These are phyloP conservation scores for Polytolypa hystricis DNA, from an alignment of 2,329 filamentous ascomycete genomes.

Conservation along the genomic window DNA sequence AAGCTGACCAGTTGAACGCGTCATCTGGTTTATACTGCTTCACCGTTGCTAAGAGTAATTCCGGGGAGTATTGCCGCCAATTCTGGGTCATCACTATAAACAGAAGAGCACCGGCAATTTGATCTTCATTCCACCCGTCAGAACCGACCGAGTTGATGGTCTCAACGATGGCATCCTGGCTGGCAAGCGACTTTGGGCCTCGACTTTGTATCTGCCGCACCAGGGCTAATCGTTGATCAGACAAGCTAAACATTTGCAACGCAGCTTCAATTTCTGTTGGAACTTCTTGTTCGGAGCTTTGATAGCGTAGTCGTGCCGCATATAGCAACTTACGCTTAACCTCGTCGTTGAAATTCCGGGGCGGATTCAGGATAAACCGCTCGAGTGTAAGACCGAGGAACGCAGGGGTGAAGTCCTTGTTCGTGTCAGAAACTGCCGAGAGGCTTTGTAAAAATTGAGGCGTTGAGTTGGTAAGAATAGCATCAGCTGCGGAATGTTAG, in stretches of 20 bases:
- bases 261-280: constrained; percentile 33
- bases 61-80: constrained; percentile 55
- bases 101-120: constrained; percentile 70
- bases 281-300: constrained; percentile 37
- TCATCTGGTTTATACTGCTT: constrained; percentile 45
- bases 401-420: constrained; percentile 54
- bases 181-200: constrained; percentile 64
- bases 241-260: constrained; percentile 35
- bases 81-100: constrained; percentile 53
- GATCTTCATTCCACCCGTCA: constrained; percentile 63
- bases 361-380: constrained; percentile 75
- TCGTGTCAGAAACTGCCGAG: constrained; percentile 50
- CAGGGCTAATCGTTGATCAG: constrained; percentile 35
- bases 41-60: constrained; percentile 52
- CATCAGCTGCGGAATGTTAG: constrained; percentile 53
- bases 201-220: constrained; percentile 58
- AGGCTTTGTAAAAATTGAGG: constrained; percentile 67
- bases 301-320: constrained; percentile 58
- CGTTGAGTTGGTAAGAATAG: constrained; percentile 74
- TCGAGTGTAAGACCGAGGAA: constrained; percentile 75
- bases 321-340: constrained; percentile 54
- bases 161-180: constrained; percentile 58
- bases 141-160: constrained; percentile 45
- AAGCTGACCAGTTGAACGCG: constrained; percentile 54
- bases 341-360: constrained; percentile 72